These are phyloP conservation scores for Neospora caninum DNA, from an alignment of 169 alveolate species.

Conservation along the genomic window DNA sequence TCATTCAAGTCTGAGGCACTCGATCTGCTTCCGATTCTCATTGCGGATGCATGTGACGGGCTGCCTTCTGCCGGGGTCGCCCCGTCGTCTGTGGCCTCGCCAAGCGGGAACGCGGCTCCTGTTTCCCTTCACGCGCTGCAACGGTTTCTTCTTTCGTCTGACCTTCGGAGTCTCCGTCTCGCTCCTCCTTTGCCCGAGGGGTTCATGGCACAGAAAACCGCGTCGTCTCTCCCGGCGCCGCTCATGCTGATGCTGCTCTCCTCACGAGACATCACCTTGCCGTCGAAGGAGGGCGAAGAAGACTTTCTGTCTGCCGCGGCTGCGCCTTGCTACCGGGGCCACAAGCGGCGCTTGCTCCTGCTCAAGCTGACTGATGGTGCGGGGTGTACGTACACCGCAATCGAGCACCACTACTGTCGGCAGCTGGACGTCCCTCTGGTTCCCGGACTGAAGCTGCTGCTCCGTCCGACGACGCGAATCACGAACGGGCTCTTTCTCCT, in stretches of 20 bases:
- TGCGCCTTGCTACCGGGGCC: constrained; percentile 36
- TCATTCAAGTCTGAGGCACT: neutral
- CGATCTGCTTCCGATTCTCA: neutral
- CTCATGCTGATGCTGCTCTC: constrained; percentile 62
- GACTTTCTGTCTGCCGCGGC: constrained; percentile 51
- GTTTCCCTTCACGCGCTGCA: constrained; percentile 29
- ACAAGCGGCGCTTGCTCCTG: constrained; percentile 49
- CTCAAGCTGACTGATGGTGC: constrained; percentile 64
- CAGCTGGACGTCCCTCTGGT: constrained; percentile 56
- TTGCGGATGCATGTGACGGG: neutral
- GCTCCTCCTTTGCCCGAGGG: constrained; percentile 36
- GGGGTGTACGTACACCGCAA: constrained; percentile 59
- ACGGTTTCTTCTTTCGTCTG: constrained; percentile 59
- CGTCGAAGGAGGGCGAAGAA: constrained; percentile 60
- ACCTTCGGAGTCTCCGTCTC: constrained; percentile 53
- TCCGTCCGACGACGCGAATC: constrained; percentile 39
- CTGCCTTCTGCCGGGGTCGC: neutral
- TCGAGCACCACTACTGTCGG: constrained; percentile 59
- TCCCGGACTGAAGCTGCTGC: constrained; percentile 63
- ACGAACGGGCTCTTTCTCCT: constrained; percentile 47
- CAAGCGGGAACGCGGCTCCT: neutral
- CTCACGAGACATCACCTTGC: constrained; percentile 62
- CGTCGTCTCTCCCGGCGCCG: constrained; percentile 39
- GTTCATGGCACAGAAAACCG: neutral
- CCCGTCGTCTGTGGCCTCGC: neutral